Conservation (phyloP, 2,329 filamentous ascomycete species). For the Aspergillus sp. region DNA sequence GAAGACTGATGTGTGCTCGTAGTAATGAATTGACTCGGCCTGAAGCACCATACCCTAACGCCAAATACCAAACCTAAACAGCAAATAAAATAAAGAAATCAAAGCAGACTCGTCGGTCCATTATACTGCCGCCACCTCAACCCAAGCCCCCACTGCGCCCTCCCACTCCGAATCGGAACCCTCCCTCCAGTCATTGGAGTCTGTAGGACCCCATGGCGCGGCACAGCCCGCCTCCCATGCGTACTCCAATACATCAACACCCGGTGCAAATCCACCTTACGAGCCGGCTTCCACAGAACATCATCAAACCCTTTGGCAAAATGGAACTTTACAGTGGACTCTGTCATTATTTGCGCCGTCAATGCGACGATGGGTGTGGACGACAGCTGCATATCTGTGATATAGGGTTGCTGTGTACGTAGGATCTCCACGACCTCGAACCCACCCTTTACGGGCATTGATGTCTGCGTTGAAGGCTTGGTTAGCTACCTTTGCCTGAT, state of each 20-base stretch:
- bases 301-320: neutral
- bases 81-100: neutral
- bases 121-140: neutral
- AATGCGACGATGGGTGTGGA: neutral
- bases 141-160: neutral
- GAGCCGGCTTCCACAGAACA: neutral
- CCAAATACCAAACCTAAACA: too few relatives aligned
- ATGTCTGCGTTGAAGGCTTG: neutral
- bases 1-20: too few relatives aligned
- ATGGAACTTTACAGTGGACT: too few relatives aligned
- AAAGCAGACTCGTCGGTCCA: neutral
- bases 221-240: neutral
- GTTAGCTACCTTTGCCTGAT: neutral
- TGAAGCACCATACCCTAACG: too few relatives aligned
- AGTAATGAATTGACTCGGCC: too few relatives aligned
- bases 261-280: neutral
- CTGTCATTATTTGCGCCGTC: neutral
- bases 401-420: slow-evolving; percentile 1
- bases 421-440: neutral
- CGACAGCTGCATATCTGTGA: neutral
- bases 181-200: neutral
- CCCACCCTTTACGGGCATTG: slow-evolving; percentile 8
- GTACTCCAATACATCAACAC: neutral
- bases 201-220: neutral
- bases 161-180: neutral